Evolutionary conservation across 257 asterid species (phyloP).

Genomic region (Capsicum pubescens): DNA sequence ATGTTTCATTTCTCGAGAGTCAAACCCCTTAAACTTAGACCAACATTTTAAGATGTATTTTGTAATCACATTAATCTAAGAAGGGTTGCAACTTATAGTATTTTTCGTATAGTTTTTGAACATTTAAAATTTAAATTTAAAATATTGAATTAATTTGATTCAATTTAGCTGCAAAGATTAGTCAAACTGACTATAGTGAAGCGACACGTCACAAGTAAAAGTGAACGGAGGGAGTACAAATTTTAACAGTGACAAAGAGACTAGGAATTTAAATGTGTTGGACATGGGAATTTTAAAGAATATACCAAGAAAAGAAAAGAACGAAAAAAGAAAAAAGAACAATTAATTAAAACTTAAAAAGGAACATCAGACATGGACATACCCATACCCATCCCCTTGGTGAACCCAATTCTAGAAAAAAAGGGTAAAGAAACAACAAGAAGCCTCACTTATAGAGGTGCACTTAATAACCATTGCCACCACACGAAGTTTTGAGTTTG

Average conservation of each 20-base stretch:
- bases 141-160: too few relatives aligned
- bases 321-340: neutral
- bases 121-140: too few relatives aligned
- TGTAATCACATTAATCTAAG: too few relatives aligned
- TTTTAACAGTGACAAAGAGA: neutral
- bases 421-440: neutral
- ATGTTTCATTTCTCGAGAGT: too few relatives aligned
- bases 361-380: neutral
- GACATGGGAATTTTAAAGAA: neutral
- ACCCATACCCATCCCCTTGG: neutral
- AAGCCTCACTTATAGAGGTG: neutral
- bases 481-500: neutral
- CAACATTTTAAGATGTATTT: too few relatives aligned
- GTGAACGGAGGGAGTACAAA: neutral
- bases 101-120: too few relatives aligned
- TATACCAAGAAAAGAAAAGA: neutral
- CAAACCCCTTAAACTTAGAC: too few relatives aligned
- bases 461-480: neutral
- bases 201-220: too few relatives aligned
- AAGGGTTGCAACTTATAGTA: too few relatives aligned
- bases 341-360: neutral
- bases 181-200: too few relatives aligned
- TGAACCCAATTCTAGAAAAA: neutral
- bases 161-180: too few relatives aligned
- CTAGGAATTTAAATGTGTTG: neutral